Conservation (phyloP, 805 yeast genomes). For the Hanseniaspora nectarophila region DNA sequence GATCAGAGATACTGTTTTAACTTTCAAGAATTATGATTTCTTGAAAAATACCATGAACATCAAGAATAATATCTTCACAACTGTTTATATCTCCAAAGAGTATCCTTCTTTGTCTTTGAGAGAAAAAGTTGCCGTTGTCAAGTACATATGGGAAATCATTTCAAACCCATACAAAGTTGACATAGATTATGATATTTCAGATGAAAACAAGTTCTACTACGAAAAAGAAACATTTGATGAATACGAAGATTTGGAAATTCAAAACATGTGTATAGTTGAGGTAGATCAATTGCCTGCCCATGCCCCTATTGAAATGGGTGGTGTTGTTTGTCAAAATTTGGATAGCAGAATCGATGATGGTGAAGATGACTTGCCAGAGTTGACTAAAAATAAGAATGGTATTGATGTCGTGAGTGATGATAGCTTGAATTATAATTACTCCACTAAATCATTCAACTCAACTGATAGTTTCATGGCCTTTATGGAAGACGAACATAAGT, state of each 20-base stretch:
- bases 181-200: not conserved
- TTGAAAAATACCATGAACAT: slow-evolving; percentile 33
- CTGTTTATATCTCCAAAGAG: not conserved
- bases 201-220: slow-evolving; percentile 1
- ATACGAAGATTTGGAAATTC: not conserved
- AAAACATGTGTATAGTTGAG: not conserved
- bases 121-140: not conserved
- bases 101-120: not conserved
- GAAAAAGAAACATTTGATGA: not conserved
- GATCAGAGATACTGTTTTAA: slow-evolving; percentile 35
- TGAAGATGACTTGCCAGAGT: not conserved
- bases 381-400: not conserved
- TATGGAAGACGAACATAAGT: not conserved
- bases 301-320: slow-evolving; percentile 10
- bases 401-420: not conserved
- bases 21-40: slow-evolving; percentile 63
- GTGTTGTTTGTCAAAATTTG: not conserved
- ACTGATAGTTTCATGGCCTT: slow-evolving; percentile 13
- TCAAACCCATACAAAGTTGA: not conserved
- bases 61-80: not conserved
- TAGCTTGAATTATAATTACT: slow-evolving; percentile 5
- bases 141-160: not conserved
- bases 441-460: slow-evolving; percentile 20
- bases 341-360: not conserved
- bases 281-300: slow-evolving; percentile 8